Percentiles rank a stretch among this genome's conserved stretches.
These are phyloP conservation scores for Russula olivacea DNA, from an alignment of 768 basidiomycete genomes.

Conservation along the genomic window DNA sequence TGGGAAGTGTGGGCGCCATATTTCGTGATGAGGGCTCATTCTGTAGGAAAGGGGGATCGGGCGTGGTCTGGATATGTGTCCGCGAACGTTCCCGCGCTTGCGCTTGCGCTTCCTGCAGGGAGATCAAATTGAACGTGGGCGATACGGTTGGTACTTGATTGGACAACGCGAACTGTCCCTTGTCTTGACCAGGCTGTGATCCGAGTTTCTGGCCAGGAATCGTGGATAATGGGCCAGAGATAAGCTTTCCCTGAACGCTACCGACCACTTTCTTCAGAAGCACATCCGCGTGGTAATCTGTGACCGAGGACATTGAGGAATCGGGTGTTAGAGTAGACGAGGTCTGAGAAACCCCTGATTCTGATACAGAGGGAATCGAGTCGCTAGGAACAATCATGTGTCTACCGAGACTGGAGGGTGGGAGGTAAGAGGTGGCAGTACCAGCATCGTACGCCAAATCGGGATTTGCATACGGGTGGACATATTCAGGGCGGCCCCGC, in stretches of 20 bases:
- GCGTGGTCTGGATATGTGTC: conserved; percentile 38
- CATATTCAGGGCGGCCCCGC: conserved; percentile 30
- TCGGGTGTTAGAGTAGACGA: conserved; percentile 29
- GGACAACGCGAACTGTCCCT: conserved; percentile 9
- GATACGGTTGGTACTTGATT: conserved; percentile 34
- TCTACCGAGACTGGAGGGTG: conserved; percentile 28
- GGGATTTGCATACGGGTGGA: conserved; percentile 80
- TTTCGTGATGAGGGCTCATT: conserved; percentile 29
- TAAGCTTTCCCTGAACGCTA: conserved; percentile 21
- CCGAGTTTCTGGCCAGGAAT: conserved; percentile 1
- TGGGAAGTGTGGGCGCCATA: conserved; percentile 8
- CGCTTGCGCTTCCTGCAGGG: conserved; percentile 73
- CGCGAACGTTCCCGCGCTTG: conserved; percentile 51
- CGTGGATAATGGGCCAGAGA: conserved; percentile 17
- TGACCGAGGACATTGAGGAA: conserved; percentile 22
- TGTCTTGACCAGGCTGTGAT: conserved; percentile 16
- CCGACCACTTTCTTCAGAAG: conserved; percentile 16
- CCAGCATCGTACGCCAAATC: conserved; percentile 45
- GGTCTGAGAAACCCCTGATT: conserved; percentile 32
- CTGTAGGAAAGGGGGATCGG: conserved; percentile 33
- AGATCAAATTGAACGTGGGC: conserved; percentile 60
- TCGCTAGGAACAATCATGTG: conserved; percentile 18
- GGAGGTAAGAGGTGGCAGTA: conserved; percentile 32
- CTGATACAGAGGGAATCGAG: conserved; percentile 25
- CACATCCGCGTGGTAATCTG: conserved; percentile 15